Percentiles rank a stretch among this genome's conserved stretches.
phyloP scores from a whole-genome alignment of 371 early-diverging fungal genomes.

The Gilbertella persicaria region DNA sequence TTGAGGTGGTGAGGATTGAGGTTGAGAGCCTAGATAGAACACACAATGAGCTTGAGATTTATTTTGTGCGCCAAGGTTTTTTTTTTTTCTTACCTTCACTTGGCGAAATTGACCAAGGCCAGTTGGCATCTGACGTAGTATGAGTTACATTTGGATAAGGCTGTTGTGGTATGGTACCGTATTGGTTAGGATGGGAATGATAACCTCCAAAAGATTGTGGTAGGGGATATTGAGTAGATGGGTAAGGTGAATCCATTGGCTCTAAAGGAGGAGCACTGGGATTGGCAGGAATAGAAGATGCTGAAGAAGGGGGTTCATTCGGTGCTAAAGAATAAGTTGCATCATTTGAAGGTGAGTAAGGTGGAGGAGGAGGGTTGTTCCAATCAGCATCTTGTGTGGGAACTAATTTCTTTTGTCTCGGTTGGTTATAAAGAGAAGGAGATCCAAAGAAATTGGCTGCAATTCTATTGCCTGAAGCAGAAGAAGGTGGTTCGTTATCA shows the following conservation, averaged over 20 bases:
- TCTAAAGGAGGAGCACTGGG: constrained; percentile 6
- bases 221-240: not conserved
- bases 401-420: not conserved
- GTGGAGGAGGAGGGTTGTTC: not conserved
- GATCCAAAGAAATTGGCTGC: not conserved
- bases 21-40: not conserved
- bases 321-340: too few relatives aligned
- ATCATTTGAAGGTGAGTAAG: not conserved
- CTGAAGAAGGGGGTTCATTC: constrained; percentile 1
- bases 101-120: constrained; percentile 3
- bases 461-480: not conserved
- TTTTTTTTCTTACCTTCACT: not conserved
- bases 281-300: not conserved
- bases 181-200: too few relatives aligned
- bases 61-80: not conserved
- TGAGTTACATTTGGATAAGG: not conserved
- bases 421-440: not conserved
- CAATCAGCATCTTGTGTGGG: not conserved
- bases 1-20: not conserved
- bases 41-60: not conserved
- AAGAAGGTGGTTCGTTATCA: too few relatives aligned
- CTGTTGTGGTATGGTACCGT: not conserved
- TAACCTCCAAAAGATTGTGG: too few relatives aligned
- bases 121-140: not conserved
- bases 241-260: not conserved